Evolutionary conservation across 345 rosid species (phyloP), one percentile per base, ranked within the genome.

Genomic region (Dipteronia sinensis): DNA sequence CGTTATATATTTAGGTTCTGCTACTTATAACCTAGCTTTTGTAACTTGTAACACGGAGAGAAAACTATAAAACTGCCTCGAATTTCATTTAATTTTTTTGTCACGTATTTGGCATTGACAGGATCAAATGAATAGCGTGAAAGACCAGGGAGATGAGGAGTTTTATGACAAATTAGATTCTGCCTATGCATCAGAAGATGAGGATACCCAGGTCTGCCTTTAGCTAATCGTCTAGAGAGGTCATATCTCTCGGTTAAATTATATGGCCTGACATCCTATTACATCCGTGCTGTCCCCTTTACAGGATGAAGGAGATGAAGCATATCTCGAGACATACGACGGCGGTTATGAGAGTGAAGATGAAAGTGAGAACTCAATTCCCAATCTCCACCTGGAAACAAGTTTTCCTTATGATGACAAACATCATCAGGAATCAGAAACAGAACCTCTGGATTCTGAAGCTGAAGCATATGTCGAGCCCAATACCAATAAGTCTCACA

Each of bases 81-180:
- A 53, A 46, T 34, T 34, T 34, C 25, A 56, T 13, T 62, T 15
- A 7, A 34, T 17, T 69, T 17, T 69, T 59, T 72, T 40, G 27
- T 70, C 67, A 78, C 73, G 19, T 22, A 7, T 71, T 61, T 71
- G 76, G 29, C 74, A 49, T 65, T 74, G 56, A 59, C 76, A 93
- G 99, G 90, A 88, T 77, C 90, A 88, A 87, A 86, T 95, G 92
- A 89, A 86, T 75, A 80, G 27, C 15, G 85, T 82, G 71, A 84
- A 88, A 79, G 90, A 88, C 66, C 64, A 75, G 42, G 93, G 96
- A 76, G 89, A 89, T n/a, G 86, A 85, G 53, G 78, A 74, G 47
- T 84, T 92, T 22, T 95, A 92, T 58, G 75, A 89, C 80, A 84
- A 83, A 85, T 79, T 93, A 67, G 95, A 93, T 79, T 85, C 85